Evolutionary conservation across 2,329 filamentous ascomycete species (phyloP), one percentile per base, ranked within the genome.

Genomic region (Colletotrichum horii): DNA sequence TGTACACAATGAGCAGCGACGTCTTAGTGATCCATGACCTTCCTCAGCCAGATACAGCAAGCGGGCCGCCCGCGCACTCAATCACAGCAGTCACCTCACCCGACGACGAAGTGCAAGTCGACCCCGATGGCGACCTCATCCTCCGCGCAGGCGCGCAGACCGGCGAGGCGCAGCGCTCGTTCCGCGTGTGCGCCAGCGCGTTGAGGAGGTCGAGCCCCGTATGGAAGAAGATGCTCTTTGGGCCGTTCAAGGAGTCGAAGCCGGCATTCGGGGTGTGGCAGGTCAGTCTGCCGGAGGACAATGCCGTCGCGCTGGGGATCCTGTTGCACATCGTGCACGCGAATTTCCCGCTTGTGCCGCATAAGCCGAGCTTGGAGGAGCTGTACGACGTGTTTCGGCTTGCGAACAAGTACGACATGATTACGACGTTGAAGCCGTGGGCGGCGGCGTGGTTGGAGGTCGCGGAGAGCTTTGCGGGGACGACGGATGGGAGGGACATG

Each of bases 181-280:
- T 76, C 38, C 66, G 38, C n/a, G 75, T 75, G 22, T 76, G 71
- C 67, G 38, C 71, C 22, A 71, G 55, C 28, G 56, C 71, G 8
- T 1, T 71, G 61, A 67, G 75, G 6, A 73, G 71, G 8, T 67
- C 71, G 8, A 64, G 19, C 75, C 62, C 19, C 6, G 56, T 76
- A 4, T 76, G 71, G 66, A 71, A 75, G 62, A 71, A 34, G 43
- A 76, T 76, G 75, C 71, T 76, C 32, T 75, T 71, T 15, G 75
- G 71, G 7, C 61, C 61, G 9, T 76, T 75, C 61, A 67, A 36
- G 8, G 75, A 76, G 26, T 66, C 75, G n/a, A 76, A 68, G 8
- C 75, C 75, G 24, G 66, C 55, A 2, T 71, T 32, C 14, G 75
- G 72, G 8, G 8, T 24, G 8, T 72, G 69, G 69, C 8, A 43